Evolutionary conservation across 2,329 filamentous ascomycete species (phyloP).

Genomic region (Aspergillus floridensis): DNA sequence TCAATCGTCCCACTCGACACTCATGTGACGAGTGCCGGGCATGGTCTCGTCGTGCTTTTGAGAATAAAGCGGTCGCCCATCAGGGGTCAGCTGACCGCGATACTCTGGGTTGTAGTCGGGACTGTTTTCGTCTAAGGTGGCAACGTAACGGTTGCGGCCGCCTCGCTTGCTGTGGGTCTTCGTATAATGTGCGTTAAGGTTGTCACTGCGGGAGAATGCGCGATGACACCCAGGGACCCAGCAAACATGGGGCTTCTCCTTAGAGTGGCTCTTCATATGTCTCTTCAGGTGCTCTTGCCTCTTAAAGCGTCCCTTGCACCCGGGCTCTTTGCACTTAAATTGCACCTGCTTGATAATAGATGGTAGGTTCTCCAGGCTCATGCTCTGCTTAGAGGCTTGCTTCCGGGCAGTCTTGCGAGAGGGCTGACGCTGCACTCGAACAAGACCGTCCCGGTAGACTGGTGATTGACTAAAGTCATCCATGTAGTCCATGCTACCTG

Average conservation of each 20-base stretch:
- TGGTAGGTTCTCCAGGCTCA: constrained; percentile 38
- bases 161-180: constrained; percentile 49
- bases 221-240: constrained; percentile 45
- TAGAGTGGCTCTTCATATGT: constrained; percentile 49
- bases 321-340: constrained; percentile 43
- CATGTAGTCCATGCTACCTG: constrained; percentile 34
- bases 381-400: constrained; percentile 34
- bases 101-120: constrained; percentile 45
- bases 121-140: constrained; percentile 44
- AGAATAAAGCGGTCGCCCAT: constrained; percentile 42
- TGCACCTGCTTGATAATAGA: constrained; percentile 42
- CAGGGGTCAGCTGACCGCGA: constrained; percentile 42
- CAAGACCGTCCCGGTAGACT: constrained; percentile 30
- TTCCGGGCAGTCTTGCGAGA: constrained; percentile 33
- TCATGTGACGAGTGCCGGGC: constrained; percentile 32
- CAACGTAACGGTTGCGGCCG: constrained; percentile 47
- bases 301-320: constrained; percentile 48
- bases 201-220: constrained; percentile 45
- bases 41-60: constrained; percentile 37
- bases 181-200: constrained; percentile 46
- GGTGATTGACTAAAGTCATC: constrained; percentile 38
- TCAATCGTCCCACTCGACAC: constrained; percentile 37
- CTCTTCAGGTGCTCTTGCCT: constrained; percentile 51
- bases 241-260: constrained; percentile 44
- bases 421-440: constrained; percentile 31